Evolutionary conservation across 495 filamentous ascomycete species (phyloP), one percentile per base, ranked within the genome.

Genomic region (Geopyxis carbonaria): DNA sequence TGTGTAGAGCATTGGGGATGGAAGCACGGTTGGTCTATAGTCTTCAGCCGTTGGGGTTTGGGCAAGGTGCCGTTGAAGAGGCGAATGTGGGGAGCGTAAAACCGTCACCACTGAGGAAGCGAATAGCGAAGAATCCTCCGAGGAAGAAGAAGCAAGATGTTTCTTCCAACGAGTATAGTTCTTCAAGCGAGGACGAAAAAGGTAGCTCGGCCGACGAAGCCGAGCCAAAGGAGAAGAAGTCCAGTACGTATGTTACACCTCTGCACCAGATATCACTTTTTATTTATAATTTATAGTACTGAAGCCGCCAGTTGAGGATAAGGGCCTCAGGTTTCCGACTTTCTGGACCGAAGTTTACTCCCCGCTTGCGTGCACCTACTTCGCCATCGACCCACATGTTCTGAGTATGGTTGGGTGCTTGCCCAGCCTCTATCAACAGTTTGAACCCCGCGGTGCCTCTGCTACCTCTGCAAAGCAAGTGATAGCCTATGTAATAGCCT

Each of bases 331-430:
- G 18, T 81, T 77, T 49, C 89, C 91, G 1, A 78, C 76, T 42
- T 99, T 93, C 59, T 99, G 91, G 89, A 75, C 77, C 2, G 89
- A 99, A 51, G 76, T 82, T 14, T 64, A 84, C 11, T 94, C 83
- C 0, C 76, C 84, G 0, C 64, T 78, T 10, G 80, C 80, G 2
- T 68, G 81, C 46, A 76, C 73, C 34, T 80, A 79, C 31, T 73
- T 85, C 24, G 62, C 83, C 0, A 77, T 94, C 2, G 81, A 91
- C 34, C 66, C 83, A 0, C 52, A 91, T 3, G 67, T 86, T 19
- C 62, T 78, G 1, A 69, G 69, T 18, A 67, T 73, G n/a, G 44
- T 75, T 3, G 63, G 89, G 3, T 79, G 64, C 1, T n/a, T n/a
- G n/a, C n/a, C n/a, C n/a, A n/a, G n/a, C n/a, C n/a, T n/a, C n/a